Evolutionary conservation across 2,329 filamentous ascomycete genomes (phyloP), one percentile per base, ranked within the genome.

Genomic region (Dactylellina leptospora): DNA sequence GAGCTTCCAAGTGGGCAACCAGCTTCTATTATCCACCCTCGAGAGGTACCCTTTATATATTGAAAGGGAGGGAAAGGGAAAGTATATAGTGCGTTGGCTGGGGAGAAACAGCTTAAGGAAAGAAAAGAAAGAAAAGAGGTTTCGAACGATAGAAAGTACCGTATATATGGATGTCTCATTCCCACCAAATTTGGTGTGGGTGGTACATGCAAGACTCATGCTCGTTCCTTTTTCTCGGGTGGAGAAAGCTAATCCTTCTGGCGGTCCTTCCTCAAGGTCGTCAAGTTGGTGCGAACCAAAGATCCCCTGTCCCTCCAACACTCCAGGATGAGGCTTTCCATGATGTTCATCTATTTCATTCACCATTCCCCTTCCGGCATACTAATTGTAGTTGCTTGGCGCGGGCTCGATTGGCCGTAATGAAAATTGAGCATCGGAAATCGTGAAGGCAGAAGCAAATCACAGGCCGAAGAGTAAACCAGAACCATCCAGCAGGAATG

Each of bases 81-180:
- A 36, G 38, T 54, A 36, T 72, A 48, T 64, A 40, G 59, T 56
- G 68, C 68, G 68, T 72, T 72, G 68, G 68, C 68, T 72, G 68
- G 68, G 64, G 68, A 59, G 68, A 72, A 72, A 72, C 68, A 72
- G 68, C 68, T 72, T 72, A 44, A 64, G 68, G 68, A 72, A 63
- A 28, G 68, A 60, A 63, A 63, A 64, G 59, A 59, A 55, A 44
- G 61, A 48, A 23, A 59, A 48, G 58, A 33, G 27, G 68, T 72
- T 72, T 72, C 53, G 53, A 58, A 27, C 23, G 59, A 53, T 64
- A 40, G 38, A 54, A 72, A 64, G 68, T 72, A 51, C 36, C 68
- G 45, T 58, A 64, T 54, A 71, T 63, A 72, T 45, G 50, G 28
- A 40, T 22, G 58, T 62, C 45, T 44, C 66, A 47, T 33, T 30